phyloP scores from a whole-genome alignment of 352 stramenopile genomes.

The Thalassiosira hispida region DNA sequence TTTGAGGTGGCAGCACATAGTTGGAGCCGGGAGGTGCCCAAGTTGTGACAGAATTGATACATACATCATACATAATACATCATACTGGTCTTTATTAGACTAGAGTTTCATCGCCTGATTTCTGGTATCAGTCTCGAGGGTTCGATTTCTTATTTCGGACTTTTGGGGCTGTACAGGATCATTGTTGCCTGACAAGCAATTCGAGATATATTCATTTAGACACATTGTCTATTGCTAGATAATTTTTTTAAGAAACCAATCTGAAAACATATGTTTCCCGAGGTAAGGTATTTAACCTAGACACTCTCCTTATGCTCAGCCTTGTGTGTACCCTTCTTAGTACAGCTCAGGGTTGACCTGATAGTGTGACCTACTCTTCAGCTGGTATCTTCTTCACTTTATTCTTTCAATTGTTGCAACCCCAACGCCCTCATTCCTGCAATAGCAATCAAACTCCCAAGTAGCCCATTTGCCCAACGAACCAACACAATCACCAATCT shows the following conservation, averaged over 20 bases:
- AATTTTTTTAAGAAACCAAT: constrained; percentile 1
- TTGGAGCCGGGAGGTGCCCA: constrained; percentile 29
- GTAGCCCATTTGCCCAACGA: constrained; percentile 70
- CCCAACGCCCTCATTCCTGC: constrained; percentile 70
- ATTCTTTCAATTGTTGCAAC: constrained; percentile 71
- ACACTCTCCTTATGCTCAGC: no score
- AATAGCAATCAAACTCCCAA: constrained; percentile 78
- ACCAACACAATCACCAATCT: constrained; percentile 58
- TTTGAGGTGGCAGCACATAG: constrained; percentile 31
- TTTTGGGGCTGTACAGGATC: no score
- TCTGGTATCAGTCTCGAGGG: no score
- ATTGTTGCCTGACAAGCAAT: constrained; percentile 2
- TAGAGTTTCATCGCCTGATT: no score
- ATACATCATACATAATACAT: constrained; percentile 5
- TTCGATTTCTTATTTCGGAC: no score
- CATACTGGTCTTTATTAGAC: no score
- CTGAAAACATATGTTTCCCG: no score
- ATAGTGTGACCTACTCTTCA: no score
- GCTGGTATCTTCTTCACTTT: no score
- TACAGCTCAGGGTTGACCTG: no score
- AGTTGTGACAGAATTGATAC: constrained; percentile 18
- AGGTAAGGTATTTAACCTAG: no score
- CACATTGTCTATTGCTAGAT: not conserved
- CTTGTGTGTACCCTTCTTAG: no score
- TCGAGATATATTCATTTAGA: not conserved